phyloP scores from a whole-genome alignment of 441 rosid species.

The Melianthus villosus region DNA sequence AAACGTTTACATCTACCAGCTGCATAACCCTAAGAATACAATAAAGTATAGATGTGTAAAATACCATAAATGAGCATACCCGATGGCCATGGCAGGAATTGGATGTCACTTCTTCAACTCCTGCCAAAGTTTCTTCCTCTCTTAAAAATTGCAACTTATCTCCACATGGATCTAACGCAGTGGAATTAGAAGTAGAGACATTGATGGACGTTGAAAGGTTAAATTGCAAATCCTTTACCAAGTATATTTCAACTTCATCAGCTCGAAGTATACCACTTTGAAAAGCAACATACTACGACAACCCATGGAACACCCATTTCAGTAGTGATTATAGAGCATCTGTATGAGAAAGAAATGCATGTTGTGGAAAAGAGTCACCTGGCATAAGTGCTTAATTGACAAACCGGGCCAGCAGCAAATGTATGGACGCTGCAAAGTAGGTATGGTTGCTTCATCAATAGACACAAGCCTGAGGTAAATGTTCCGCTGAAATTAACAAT shows the following conservation, averaged over 20 bases:
- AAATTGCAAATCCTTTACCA: slow-evolving; percentile 14
- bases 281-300: slow-evolving; percentile 32
- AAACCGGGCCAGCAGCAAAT: slow-evolving; percentile 32
- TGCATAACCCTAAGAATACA: no score
- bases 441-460: slow-evolving; percentile 20
- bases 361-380: slow-evolving; percentile 22
- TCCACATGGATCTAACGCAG: slow-evolving; percentile 15
- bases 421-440: slow-evolving; percentile 36
- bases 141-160: slow-evolving; percentile 26
- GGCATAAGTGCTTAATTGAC: slow-evolving; percentile 36
- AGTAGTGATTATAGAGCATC: neutral
- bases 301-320: neutral
- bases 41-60: no score
- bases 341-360: neutral
- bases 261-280: slow-evolving; percentile 26
- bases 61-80: no score
- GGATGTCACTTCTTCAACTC: no score
- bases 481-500: slow-evolving; percentile 25
- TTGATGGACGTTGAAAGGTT: slow-evolving; percentile 12
- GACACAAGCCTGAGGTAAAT: slow-evolving; percentile 33
- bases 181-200: slow-evolving; percentile 5
- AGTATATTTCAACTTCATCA: slow-evolving; percentile 40
- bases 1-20: no score
- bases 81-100: no score
- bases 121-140: slow-evolving; percentile 35